Conservation (phyloP, 2,329 filamentous ascomycete species). For the Fusarium heterosporum region DNA sequence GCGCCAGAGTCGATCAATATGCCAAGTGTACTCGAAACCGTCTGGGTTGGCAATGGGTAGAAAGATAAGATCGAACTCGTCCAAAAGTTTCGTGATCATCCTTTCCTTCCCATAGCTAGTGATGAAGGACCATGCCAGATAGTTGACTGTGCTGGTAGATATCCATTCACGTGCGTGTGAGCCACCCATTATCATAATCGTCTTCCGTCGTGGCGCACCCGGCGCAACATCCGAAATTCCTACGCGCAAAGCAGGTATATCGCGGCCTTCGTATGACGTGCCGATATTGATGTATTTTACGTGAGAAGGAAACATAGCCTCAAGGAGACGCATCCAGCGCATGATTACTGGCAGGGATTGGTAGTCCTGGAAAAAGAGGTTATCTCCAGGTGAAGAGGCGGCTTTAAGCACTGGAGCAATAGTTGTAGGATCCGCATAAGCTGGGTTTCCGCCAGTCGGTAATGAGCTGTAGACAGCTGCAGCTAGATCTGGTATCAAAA, state of each 20-base stretch:
- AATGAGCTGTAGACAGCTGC: conserved; percentile 74
- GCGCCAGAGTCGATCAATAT: conserved; percentile 90
- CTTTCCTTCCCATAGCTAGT: conserved; percentile 80
- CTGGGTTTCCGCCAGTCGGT: conserved; percentile 40
- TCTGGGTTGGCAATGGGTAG: conserved; percentile 93
- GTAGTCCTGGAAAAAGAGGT: conserved; percentile 92
- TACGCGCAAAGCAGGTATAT: conserved; percentile 84
- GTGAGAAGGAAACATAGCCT: conserved; percentile 88
- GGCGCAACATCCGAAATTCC: conserved; percentile 66
- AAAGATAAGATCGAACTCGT: conserved; percentile 88
- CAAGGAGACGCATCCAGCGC: conserved; percentile 92
- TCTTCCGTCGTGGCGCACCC: conserved; percentile 69
- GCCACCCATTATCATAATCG: conserved; percentile 84
- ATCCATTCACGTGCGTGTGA: conserved; percentile 98
- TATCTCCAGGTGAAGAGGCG: conserved; percentile 61
- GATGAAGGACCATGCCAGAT: conserved; percentile 88
- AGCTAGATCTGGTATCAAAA: conserved; percentile 83
- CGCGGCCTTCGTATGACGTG: conserved; percentile 86
- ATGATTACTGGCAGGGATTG: conserved; percentile 84
- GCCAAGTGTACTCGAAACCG: conserved; percentile 94
- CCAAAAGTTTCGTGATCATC: conserved; percentile 79
- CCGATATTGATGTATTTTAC: conserved; percentile 81
- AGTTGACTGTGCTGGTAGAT: conserved; percentile 89
- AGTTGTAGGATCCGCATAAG: conserved; percentile 42
- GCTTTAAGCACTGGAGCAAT: conserved; percentile 48